phyloP scores from a whole-genome alignment of 2,329 filamentous ascomycete species.

The Orbilia blumenaviensis region DNA sequence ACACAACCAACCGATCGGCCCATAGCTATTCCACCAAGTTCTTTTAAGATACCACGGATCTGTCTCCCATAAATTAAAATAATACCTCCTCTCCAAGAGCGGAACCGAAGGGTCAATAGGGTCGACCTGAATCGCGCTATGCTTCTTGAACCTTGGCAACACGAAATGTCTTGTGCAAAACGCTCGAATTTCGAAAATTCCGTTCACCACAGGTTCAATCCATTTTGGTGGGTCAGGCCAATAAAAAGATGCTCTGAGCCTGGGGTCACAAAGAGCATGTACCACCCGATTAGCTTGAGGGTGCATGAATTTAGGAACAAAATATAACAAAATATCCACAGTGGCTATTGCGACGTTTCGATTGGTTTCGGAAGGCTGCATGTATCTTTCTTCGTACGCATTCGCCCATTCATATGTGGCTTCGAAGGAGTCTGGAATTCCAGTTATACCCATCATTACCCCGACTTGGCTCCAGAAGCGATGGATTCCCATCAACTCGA shows the following conservation, averaged over 20 bases:
- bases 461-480: slow-evolving; percentile 77
- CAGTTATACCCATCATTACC: slow-evolving; percentile 72
- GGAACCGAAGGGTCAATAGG: slow-evolving; percentile 65
- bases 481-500: slow-evolving; percentile 74
- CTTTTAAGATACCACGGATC: slow-evolving; percentile 73
- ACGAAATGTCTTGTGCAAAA: slow-evolving; percentile 68
- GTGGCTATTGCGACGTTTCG: slow-evolving; percentile 69
- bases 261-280: slow-evolving; percentile 68
- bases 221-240: slow-evolving; percentile 32
- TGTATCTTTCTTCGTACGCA: slow-evolving; percentile 69
- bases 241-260: slow-evolving; percentile 7
- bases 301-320: slow-evolving; percentile 64
- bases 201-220: slow-evolving; percentile 63
- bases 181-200: slow-evolving; percentile 66
- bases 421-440: slow-evolving; percentile 63
- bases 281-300: slow-evolving; percentile 65
- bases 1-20: slow-evolving; percentile 66
- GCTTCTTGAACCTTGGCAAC: slow-evolving; percentile 67
- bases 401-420: slow-evolving; percentile 67
- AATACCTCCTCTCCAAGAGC: slow-evolving; percentile 62
- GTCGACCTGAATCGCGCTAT: slow-evolving; percentile 62
- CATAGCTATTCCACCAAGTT: slow-evolving; percentile 72
- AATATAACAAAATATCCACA: slow-evolving; percentile 69
- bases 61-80: slow-evolving; percentile 67
- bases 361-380: slow-evolving; percentile 68